phyloP scores from a whole-genome alignment of 768 basidiomycete species.

The Austroboletus eburneus region DNA sequence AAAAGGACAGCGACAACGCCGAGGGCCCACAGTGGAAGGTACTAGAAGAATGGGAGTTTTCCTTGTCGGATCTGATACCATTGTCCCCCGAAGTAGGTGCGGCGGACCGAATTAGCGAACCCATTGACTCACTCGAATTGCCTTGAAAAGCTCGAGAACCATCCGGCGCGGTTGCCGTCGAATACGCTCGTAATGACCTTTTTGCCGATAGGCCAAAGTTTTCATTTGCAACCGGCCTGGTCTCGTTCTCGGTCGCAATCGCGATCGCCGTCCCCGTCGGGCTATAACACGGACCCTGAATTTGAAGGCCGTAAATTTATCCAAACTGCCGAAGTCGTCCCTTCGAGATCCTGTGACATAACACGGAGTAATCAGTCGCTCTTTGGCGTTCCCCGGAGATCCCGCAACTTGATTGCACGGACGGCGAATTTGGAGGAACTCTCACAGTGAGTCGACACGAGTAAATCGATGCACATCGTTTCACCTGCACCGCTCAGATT shows the following conservation, averaged over 20 bases:
- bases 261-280: slow-evolving; percentile 56
- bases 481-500: slow-evolving; percentile 36
- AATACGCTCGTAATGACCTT: slow-evolving; percentile 72
- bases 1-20: slow-evolving; percentile 31
- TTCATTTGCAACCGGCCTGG: slow-evolving; percentile 47
- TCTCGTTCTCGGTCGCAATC: slow-evolving; percentile 24
- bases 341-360: slow-evolving; percentile 19
- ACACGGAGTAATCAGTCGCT: slow-evolving; percentile 11
- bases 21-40: slow-evolving; percentile 52
- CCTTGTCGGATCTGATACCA: slow-evolving; percentile 52
- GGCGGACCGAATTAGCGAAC: slow-evolving; percentile 3
- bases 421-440: slow-evolving; percentile 67
- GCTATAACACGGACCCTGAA: slow-evolving; percentile 75
- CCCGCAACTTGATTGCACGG: slow-evolving; percentile 30
- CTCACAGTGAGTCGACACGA: slow-evolving; percentile 50
- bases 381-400: slow-evolving; percentile 16
- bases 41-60: slow-evolving; percentile 64
- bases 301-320: slow-evolving; percentile 42
- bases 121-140: slow-evolving; percentile 8
- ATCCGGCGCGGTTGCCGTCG: slow-evolving; percentile 52
- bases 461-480: not conserved
- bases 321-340: slow-evolving; percentile 21
- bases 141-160: slow-evolving; percentile 32
- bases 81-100: slow-evolving; percentile 59
- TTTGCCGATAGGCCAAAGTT: slow-evolving; percentile 55